A percentile compares a stretch with the other conserved stretches of the same genome.
phyloP scores from a whole-genome alignment of 495 filamentous ascomycete genomes.

The Penicillium longicatenatum region DNA sequence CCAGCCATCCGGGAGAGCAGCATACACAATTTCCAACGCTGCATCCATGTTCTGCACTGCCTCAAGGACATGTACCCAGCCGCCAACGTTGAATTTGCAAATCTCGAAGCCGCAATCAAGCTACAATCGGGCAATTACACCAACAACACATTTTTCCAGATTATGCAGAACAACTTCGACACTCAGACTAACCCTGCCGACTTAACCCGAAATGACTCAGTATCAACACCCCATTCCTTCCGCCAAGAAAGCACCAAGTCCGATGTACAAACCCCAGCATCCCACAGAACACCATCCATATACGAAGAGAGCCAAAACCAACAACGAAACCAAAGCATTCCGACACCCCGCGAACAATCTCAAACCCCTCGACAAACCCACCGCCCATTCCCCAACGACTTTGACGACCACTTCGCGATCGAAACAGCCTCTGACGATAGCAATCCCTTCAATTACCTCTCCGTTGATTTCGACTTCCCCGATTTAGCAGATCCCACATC shows the following conservation, averaged over 20 bases:
- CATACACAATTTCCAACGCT: constrained; percentile 72
- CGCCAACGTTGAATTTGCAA: constrained; percentile 76
- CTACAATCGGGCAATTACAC: constrained; percentile 39
- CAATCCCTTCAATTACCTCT: constrained; percentile 26
- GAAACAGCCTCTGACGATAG: constrained; percentile 6
- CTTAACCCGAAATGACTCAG: constrained; percentile 17
- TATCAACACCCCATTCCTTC: constrained; percentile 10
- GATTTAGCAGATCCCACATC: constrained; percentile 10
- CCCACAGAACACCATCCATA: background rate
- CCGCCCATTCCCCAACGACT: constrained; percentile 27
- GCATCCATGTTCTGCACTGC: constrained; percentile 74
- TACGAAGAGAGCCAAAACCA: constrained; percentile 6
- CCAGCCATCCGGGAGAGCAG: constrained; percentile 64
- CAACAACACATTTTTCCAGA: constrained; percentile 35
- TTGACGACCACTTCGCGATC: constrained; percentile 31
- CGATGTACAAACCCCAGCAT: background rate
- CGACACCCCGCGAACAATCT: constrained; percentile 2
- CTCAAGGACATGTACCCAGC: constrained; percentile 82
- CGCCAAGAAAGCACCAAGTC: background rate
- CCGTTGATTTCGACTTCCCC: constrained; percentile 35
- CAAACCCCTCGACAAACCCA: constrained; percentile 1
- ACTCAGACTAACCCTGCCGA: constrained; percentile 14
- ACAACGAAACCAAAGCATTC: background rate
- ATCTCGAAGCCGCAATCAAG: constrained; percentile 77
- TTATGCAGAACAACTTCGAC: constrained; percentile 38